Conservation (phyloP, 768 basidiomycete species). For the Termitomyces sp. region DNA sequence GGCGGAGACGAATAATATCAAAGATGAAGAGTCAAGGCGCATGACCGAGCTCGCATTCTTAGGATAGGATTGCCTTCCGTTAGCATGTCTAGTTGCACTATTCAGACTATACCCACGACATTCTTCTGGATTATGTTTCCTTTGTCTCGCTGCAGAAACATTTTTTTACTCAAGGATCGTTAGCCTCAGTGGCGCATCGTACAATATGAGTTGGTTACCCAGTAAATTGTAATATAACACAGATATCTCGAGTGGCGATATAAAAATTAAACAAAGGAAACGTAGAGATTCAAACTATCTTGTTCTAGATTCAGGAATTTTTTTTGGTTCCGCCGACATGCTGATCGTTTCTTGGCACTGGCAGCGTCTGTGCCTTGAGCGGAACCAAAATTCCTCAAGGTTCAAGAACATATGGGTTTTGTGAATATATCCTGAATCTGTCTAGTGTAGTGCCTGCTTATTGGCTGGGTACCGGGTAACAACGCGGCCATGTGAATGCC, state of each 20-base stretch:
- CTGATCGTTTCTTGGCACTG: background rate
- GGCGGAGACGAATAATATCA: slow-evolving; percentile 44
- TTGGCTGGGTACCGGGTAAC: background rate
- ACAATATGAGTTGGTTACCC: background rate
- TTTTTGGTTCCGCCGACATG: slow-evolving; percentile 5
- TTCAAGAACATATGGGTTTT: background rate
- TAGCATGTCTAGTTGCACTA: background rate
- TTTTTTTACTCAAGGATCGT: background rate
- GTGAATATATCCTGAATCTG: background rate
- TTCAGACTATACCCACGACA: background rate
- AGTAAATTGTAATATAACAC: background rate
- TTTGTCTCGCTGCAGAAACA: background rate
- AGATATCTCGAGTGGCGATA: background rate
- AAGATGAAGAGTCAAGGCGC: slow-evolving; percentile 64
- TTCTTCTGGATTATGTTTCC: background rate
- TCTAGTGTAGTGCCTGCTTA: background rate
- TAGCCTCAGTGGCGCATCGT: slow-evolving; percentile 1
- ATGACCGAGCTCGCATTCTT: slow-evolving; percentile 72
- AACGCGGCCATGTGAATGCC: background rate
- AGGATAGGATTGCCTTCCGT: slow-evolving; percentile 18
- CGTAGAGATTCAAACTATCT: background rate
- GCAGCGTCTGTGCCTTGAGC: background rate
- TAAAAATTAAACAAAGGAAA: background rate
- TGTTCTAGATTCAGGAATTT: background rate
- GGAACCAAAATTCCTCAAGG: background rate